These are phyloP conservation scores for Halophytophthora batemanensis DNA, from an alignment of 352 stramenopile species.

Conservation along the genomic window DNA sequence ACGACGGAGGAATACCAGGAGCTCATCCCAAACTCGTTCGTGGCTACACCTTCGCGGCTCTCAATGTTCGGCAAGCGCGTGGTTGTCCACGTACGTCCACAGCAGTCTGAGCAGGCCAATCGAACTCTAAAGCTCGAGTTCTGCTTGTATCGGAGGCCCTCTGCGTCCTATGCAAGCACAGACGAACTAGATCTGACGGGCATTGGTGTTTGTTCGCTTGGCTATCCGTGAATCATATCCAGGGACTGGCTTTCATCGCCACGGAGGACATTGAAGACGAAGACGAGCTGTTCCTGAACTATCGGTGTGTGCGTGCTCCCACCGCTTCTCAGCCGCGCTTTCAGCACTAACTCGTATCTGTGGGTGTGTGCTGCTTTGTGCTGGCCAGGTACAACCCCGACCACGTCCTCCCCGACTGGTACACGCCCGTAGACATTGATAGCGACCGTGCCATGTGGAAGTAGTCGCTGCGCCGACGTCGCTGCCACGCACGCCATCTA, in stretches of 20 bases:
- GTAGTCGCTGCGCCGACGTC: constrained; percentile 15
- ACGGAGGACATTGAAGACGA: constrained; percentile 74
- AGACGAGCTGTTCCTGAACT: constrained; percentile 86
- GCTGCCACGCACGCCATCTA: constrained; percentile 1
- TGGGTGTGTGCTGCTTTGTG: background rate
- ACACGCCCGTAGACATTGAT: constrained; percentile 76
- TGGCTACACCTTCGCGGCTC: constrained; percentile 71
- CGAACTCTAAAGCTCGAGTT: too few species aligned
- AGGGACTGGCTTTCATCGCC: constrained; percentile 77
- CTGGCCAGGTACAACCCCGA: constrained; percentile 72
- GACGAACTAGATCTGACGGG: background rate
- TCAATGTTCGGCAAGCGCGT: constrained; percentile 85
- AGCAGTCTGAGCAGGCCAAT: background rate
- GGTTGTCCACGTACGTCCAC: constrained; percentile 67
- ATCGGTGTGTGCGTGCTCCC: constrained; percentile 31
- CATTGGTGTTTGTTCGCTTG: background rate
- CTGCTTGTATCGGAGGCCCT: too few species aligned
- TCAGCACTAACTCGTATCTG: too few species aligned
- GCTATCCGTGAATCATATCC: background rate
- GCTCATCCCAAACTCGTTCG: constrained; percentile 83
- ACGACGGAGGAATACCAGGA: constrained; percentile 45
- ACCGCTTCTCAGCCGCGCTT: too few species aligned
- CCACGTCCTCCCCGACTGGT: constrained; percentile 71
- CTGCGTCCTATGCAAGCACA: background rate
- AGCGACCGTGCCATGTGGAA: constrained; percentile 85